phyloP scores from a whole-genome alignment of 495 filamentous ascomycete species.

The Aspergillus sclerotiicarbonarius region DNA sequence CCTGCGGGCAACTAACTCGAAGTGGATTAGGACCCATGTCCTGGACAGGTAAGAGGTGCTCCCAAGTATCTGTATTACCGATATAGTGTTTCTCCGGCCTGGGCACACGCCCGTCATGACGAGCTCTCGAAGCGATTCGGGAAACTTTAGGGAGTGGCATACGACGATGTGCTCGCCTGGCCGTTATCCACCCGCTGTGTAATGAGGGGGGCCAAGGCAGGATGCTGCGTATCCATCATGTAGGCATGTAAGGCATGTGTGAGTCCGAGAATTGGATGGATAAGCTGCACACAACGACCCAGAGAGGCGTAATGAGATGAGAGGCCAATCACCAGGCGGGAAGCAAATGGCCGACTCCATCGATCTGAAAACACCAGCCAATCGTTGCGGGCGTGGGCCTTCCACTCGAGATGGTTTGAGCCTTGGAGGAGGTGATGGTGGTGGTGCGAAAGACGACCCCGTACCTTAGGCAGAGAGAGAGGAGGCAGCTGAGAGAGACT shows the following conservation, averaged over 20 bases:
- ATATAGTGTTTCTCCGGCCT: neutral
- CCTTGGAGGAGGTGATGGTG: too few relatives aligned
- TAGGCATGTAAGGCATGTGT: constrained; percentile 11
- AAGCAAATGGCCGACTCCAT: constrained; percentile 12
- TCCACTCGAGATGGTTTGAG: neutral
- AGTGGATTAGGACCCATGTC: constrained; percentile 6
- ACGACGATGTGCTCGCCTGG: constrained; percentile 3
- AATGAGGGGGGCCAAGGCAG: constrained; percentile 8
- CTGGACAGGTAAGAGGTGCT: neutral
- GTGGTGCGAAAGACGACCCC: too few relatives aligned
- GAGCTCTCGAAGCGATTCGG: neutral
- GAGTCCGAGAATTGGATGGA: constrained; percentile 4
- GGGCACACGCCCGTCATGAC: neutral
- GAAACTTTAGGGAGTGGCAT: neutral
- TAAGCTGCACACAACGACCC: constrained; percentile 8
- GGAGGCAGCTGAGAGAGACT: neutral
- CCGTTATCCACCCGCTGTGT: constrained; percentile 11
- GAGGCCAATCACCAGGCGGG: constrained; percentile 4
- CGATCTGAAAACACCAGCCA: constrained; percentile 8
- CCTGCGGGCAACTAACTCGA: constrained; percentile 4
- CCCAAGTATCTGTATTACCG: constrained; percentile 3
- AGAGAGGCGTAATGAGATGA: constrained; percentile 13
- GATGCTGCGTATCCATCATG: constrained; percentile 12
- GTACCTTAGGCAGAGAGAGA: neutral
- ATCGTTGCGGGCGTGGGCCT: constrained; percentile 10